phyloP scores from a whole-genome alignment of 148 eudicot genomes.

The Rhododendron williamsianum region DNA sequence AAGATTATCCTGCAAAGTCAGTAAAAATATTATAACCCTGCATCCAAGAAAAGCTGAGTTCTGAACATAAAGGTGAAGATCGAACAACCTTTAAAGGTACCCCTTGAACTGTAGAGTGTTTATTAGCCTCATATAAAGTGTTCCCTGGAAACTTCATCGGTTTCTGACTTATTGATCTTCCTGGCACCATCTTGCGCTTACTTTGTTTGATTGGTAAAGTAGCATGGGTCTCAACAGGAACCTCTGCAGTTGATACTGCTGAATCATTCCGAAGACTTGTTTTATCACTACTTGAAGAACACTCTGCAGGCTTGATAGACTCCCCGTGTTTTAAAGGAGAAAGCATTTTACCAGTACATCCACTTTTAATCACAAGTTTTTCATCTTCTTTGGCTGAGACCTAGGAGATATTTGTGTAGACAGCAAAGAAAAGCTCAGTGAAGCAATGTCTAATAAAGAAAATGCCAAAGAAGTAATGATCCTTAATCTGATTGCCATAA shows the following conservation, averaged over 20 bases:
- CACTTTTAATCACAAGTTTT: conserved; percentile 32
- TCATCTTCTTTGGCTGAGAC: conserved; percentile 29
- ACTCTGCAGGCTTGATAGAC: conserved; percentile 42
- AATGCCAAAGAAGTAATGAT: not conserved
- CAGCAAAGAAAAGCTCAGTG: not conserved
- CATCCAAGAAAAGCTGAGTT: not conserved
- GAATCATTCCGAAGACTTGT: conserved; percentile 53
- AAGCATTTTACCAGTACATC: conserved; percentile 11
- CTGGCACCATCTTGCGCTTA: conserved; percentile 51
- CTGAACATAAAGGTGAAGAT: not conserved
- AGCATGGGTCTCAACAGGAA: conserved; percentile 34
- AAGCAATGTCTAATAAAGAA: not conserved
- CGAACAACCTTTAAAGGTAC: conserved; percentile 45
- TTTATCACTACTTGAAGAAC: conserved; percentile 54
- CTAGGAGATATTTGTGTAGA: conserved; percentile 21
- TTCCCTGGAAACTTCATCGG: conserved; percentile 29
- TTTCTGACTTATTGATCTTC: conserved; percentile 26
- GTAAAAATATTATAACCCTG: not conserved
- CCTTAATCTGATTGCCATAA: not conserved
- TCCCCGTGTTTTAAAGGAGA: conserved; percentile 31
- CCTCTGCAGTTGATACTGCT: conserved; percentile 43
- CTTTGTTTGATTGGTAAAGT: conserved; percentile 46
- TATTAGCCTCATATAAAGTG: conserved; percentile 27
- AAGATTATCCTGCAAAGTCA: conserved; percentile 45
- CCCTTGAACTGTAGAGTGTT: conserved; percentile 26